A percentile compares a stretch with the other conserved stretches of the same genome.
Conservation (phyloP, 2,329 filamentous ascomycete species). For the Botrytis hyacinthi region DNA sequence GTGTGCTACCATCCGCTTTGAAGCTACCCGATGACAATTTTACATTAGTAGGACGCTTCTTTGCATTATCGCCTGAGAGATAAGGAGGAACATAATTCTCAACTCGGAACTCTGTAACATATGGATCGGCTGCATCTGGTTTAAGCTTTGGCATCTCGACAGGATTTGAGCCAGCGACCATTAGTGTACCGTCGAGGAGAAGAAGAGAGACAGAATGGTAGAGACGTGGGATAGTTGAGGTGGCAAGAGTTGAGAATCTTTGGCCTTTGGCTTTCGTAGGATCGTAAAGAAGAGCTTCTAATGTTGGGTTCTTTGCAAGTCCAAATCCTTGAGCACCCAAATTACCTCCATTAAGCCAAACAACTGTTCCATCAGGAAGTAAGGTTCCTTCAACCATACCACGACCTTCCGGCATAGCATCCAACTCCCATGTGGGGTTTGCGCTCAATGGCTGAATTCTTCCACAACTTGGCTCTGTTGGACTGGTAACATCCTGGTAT, state of each 20-base stretch:
- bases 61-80: conserved; percentile 50
- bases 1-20: conserved; percentile 43
- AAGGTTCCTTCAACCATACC: conserved; percentile 60
- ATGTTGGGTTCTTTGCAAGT: conserved; percentile 51
- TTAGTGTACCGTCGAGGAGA: conserved; percentile 57
- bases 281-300: conserved; percentile 58
- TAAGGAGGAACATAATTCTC: conserved; percentile 62
- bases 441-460: conserved; percentile 51
- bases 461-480: conserved; percentile 58
- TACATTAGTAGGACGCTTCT: conserved; percentile 49
- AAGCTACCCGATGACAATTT: conserved; percentile 46
- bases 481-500: conserved; percentile 57
- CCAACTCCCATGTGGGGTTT: conserved; percentile 54
- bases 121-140: conserved; percentile 47
- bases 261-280: conserved; percentile 49
- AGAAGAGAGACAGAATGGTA: conserved; percentile 62
- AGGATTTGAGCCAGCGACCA: conserved; percentile 60
- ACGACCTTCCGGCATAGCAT: conserved; percentile 56
- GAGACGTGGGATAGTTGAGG: conserved; percentile 47
- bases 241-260: conserved; percentile 48
- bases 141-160: conserved; percentile 55
- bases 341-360: conserved; percentile 59
- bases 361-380: conserved; percentile 58
- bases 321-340: conserved; percentile 59
- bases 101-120: conserved; percentile 59